phyloP scores from a whole-genome alignment of 257 asterid species.

The Solanum pinnatisectum region DNA sequence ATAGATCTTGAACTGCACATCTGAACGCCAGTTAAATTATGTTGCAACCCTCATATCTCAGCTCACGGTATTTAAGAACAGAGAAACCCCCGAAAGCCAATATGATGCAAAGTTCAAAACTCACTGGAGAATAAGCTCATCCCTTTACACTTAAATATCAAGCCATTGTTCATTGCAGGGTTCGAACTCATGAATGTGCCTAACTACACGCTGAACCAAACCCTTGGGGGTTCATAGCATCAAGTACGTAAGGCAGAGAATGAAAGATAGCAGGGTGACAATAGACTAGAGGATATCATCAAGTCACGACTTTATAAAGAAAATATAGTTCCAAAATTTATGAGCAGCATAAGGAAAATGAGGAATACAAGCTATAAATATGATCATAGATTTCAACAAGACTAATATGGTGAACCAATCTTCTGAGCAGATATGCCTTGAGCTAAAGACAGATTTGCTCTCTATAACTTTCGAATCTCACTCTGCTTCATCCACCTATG shows the following conservation, averaged over 20 bases:
- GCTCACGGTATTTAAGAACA: background rate
- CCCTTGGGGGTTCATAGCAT: background rate
- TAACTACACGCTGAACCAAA: background rate
- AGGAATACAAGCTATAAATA: background rate
- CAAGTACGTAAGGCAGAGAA: background rate
- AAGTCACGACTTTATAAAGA: background rate
- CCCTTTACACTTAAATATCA: background rate
- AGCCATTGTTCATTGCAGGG: background rate
- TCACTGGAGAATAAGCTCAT: background rate
- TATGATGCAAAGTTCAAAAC: background rate
- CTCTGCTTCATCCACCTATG: conserved; percentile 2
- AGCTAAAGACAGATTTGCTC: background rate
- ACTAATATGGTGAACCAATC: background rate
- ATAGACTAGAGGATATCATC: background rate
- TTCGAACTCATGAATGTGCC: background rate
- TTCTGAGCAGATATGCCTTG: background rate
- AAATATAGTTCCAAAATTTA: conserved; percentile 3
- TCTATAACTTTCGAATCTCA: background rate
- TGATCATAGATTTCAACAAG: background rate
- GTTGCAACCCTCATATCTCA: background rate
- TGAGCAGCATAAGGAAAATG: background rate
- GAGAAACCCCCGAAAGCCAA: background rate
- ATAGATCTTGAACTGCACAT: background rate
- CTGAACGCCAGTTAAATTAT: background rate
- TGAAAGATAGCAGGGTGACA: background rate